Conservation (phyloP, 2,329 filamentous ascomycete species). For the Cadophora sp. region DNA sequence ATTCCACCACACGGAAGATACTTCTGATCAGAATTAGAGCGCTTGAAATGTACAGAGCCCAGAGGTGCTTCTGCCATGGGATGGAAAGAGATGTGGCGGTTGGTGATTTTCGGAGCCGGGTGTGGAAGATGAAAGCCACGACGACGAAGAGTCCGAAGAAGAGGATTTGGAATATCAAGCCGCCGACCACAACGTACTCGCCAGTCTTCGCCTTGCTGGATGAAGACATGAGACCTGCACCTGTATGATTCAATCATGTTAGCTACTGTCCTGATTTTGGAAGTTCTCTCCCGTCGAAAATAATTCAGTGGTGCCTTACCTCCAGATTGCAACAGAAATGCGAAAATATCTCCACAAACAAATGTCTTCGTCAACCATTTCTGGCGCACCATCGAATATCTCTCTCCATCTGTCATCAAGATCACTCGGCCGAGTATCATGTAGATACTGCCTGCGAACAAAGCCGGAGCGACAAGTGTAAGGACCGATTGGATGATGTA, state of each 20-base stretch:
- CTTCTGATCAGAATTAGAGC: slow-evolving; percentile 54
- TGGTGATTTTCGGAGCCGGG: slow-evolving; percentile 16
- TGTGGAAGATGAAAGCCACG: slow-evolving; percentile 20
- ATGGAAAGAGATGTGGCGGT: neutral
- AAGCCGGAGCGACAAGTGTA: slow-evolving; percentile 47
- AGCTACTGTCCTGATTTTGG: neutral
- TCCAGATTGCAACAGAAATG: slow-evolving; percentile 48
- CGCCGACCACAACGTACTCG: slow-evolving; percentile 53
- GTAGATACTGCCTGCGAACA: slow-evolving; percentile 49
- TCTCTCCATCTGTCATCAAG: slow-evolving; percentile 43
- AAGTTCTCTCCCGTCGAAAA: neutral
- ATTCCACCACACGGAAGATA: slow-evolving; percentile 57
- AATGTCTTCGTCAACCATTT: slow-evolving; percentile 50
- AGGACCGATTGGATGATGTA: slow-evolving; percentile 47
- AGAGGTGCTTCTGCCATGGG: slow-evolving; percentile 44
- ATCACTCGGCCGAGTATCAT: slow-evolving; percentile 50
- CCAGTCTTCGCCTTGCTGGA: slow-evolving; percentile 34
- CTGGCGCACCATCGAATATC: slow-evolving; percentile 43
- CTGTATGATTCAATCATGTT: neutral
- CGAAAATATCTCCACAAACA: slow-evolving; percentile 51
- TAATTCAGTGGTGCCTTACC: slow-evolving; percentile 20
- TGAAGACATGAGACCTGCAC: slow-evolving; percentile 3
- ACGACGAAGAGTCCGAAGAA: slow-evolving; percentile 56
- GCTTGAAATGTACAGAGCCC: slow-evolving; percentile 49
- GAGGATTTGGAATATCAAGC: slow-evolving; percentile 55